Percentiles rank a stretch among this genome's conserved stretches.
These are phyloP conservation scores for Alternaria sp. DNA, from an alignment of 2,329 filamentous ascomycete genomes.

Conservation along the genomic window DNA sequence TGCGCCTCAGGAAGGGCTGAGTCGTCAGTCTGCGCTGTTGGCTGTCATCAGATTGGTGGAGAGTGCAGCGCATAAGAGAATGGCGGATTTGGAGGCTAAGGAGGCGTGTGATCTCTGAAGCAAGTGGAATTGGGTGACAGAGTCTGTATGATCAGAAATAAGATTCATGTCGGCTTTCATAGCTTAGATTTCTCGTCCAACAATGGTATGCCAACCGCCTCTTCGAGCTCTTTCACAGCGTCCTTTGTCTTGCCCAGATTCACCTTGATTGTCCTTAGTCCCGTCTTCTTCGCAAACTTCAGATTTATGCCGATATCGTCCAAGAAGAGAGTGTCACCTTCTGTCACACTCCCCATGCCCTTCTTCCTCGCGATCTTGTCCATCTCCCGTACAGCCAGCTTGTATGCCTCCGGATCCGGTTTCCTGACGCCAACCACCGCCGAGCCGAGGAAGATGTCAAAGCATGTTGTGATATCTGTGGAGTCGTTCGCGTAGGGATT, in stretches of 20 bases:
- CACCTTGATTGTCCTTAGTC: slow-evolving; percentile 86
- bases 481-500: slow-evolving; percentile 36
- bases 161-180: slow-evolving; percentile 6
- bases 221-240: slow-evolving; percentile 82
- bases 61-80: background rate
- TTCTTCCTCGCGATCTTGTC: slow-evolving; percentile 66
- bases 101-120: background rate
- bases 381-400: slow-evolving; percentile 71
- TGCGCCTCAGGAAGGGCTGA: background rate
- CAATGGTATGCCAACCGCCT: slow-evolving; percentile 71
- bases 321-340: slow-evolving; percentile 79
- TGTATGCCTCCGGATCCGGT: slow-evolving; percentile 82
- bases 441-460: slow-evolving; percentile 87
- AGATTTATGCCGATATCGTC: slow-evolving; percentile 96
- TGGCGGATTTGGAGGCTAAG: background rate
- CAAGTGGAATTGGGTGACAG: accelerated
- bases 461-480: slow-evolving; percentile 66
- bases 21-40: background rate
- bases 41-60: background rate
- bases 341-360: slow-evolving; percentile 59
- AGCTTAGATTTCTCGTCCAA: slow-evolving; percentile 53
- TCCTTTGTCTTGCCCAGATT: slow-evolving; percentile 76
- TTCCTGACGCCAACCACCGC: slow-evolving; percentile 89
- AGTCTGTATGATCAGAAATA: background rate
- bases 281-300: slow-evolving; percentile 75